phyloP scores from a whole-genome alignment of 2,329 filamentous ascomycete genomes.

The Pyrenophora seminiperda region DNA sequence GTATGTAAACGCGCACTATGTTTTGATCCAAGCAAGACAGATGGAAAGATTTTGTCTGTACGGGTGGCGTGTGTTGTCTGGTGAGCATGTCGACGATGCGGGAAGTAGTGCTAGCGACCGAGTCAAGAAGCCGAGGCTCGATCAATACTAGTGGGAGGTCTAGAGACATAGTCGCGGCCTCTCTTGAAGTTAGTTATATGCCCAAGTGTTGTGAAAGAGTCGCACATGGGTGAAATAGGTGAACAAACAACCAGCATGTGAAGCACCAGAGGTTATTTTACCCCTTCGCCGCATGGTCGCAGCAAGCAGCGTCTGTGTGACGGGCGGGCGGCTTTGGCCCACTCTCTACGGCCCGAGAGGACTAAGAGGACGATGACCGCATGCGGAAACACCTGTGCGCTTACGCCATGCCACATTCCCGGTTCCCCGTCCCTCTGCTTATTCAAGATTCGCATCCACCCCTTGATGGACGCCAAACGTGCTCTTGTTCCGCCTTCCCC shows the following conservation, averaged over 20 bases:
- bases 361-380: constrained; percentile 20
- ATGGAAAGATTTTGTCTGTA: constrained; percentile 32
- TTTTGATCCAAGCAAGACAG: constrained; percentile 41
- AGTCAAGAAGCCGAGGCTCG: constrained; percentile 21
- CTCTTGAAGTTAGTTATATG: constrained; percentile 29
- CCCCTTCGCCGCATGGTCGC: constrained; percentile 39
- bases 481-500: constrained; percentile 38
- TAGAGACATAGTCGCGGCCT: constrained; percentile 28
- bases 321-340: constrained; percentile 33
- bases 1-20: constrained; percentile 41
- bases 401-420: constrained; percentile 14
- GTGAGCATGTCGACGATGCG: constrained; percentile 33
- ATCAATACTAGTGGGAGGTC: constrained; percentile 24
- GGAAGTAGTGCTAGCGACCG: constrained; percentile 23
- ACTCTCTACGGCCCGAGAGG: constrained; percentile 31
- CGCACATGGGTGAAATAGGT: constrained; percentile 24
- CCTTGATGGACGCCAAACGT: constrained; percentile 24
- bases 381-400: constrained; percentile 22
- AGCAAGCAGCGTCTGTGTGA: constrained; percentile 32
- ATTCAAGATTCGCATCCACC: constrained; percentile 19
- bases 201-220: constrained; percentile 17
- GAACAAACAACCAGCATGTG: constrained; percentile 33
- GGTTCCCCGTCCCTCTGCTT: constrained; percentile 33
- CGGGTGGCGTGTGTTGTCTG: constrained; percentile 26
- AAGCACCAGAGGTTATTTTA: constrained; percentile 36